These are phyloP conservation scores for Talaromyces sp. DNA, from an alignment of 2,329 filamentous ascomycete species.

Conservation along the genomic window DNA sequence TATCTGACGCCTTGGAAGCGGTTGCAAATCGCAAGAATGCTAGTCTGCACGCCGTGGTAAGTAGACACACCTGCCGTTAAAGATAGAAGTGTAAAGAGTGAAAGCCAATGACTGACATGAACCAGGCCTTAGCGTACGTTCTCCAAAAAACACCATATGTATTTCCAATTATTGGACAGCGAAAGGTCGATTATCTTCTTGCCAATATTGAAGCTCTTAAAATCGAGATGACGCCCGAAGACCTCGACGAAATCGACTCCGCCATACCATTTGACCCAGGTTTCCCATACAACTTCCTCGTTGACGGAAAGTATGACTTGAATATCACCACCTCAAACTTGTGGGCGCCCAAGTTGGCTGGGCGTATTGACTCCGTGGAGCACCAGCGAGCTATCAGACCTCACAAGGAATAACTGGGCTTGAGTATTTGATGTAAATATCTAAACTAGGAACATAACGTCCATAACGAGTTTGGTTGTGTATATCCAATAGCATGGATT, in stretches of 20 bases:
- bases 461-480: background rate
- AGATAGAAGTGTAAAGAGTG: background rate
- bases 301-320: background rate
- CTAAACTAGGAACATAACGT: background rate
- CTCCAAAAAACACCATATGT: slow-evolving; percentile 47
- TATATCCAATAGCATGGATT: background rate
- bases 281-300: slow-evolving; percentile 42
- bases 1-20: slow-evolving; percentile 19
- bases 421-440: background rate
- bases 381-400: background rate
- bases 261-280: slow-evolving; percentile 50
- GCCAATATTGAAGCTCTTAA: slow-evolving; percentile 52
- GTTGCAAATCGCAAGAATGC: slow-evolving; percentile 16
- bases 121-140: slow-evolving; percentile 8
- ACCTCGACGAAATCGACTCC: slow-evolving; percentile 50
- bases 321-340: background rate
- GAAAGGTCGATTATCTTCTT: slow-evolving; percentile 46
- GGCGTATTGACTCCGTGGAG: background rate
- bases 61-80: background rate
- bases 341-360: background rate
- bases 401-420: background rate
- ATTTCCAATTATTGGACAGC: slow-evolving; percentile 48
- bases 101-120: background rate
- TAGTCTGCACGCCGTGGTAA: slow-evolving; percentile 6
- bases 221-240: slow-evolving; percentile 46